phyloP scores from a whole-genome alignment of 257 asterid genomes.

The Paulownia fortunei region DNA sequence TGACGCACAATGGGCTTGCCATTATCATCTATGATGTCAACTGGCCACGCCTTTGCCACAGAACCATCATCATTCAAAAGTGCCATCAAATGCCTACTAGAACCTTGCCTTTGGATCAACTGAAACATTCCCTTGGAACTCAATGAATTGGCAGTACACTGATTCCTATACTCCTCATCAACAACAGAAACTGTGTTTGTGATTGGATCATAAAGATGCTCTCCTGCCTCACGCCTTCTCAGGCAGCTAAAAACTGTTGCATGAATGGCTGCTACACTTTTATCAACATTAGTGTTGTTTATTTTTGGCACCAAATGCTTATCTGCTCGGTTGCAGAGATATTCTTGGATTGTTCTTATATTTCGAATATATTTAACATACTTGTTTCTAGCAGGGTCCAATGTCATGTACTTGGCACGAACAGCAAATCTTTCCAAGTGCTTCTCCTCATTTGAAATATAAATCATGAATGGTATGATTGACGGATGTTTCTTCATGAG shows the following conservation, averaged over 20 bases:
- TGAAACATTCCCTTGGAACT: constrained; percentile 98
- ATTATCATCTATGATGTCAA: constrained; percentile 55
- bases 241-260: constrained; percentile 97
- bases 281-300: constrained; percentile 96
- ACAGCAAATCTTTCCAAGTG: constrained; percentile 98
- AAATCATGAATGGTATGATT: constrained; percentile 94
- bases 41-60: constrained; percentile 99
- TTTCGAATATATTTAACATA: constrained; percentile 91
- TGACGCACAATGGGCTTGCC: constrained; percentile 56
- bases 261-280: constrained; percentile 94
- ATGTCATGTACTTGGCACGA: constrained; percentile 98
- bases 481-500: constrained; percentile 99
- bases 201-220: constrained; percentile 73
- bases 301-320: constrained; percentile 97
- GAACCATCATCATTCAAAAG: constrained; percentile 91
- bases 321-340: constrained; percentile 94
- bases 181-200: constrained; percentile 77
- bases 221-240: constrained; percentile 86
- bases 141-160: constrained; percentile 87
- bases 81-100: constrained; percentile 94
- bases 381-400: constrained; percentile 96
- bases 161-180: constrained; percentile 94
- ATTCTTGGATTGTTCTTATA: constrained; percentile 95
- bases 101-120: constrained; percentile 93
- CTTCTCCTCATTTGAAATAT: constrained; percentile 91